Evolutionary conservation across 768 basidiomycete genomes (phyloP).

Genomic region (Boletus pseudopeckii): DNA sequence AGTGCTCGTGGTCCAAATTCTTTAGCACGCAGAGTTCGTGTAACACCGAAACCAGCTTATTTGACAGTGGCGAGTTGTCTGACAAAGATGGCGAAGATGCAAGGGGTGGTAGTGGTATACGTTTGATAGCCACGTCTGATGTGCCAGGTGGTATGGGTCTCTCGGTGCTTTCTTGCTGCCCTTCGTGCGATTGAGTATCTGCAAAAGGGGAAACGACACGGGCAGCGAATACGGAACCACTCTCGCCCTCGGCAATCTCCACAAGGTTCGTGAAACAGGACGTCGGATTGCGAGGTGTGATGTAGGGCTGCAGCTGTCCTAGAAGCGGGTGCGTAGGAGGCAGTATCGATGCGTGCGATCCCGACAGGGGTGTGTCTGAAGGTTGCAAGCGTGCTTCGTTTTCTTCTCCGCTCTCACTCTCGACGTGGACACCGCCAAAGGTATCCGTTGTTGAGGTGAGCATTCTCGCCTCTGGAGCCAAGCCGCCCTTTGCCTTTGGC

Average conservation of each 20-base stretch:
- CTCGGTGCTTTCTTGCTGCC: constrained; percentile 10
- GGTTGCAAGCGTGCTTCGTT: not conserved
- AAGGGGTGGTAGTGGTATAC: constrained; percentile 52
- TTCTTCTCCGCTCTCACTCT: constrained; percentile 6
- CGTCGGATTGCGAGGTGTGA: constrained; percentile 63
- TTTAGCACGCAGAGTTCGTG: constrained; percentile 60
- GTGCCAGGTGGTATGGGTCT: constrained; percentile 23
- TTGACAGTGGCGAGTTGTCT: constrained; percentile 38
- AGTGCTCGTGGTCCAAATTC: constrained; percentile 54
- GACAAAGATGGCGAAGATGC: constrained; percentile 18
- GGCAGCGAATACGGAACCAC: constrained; percentile 62
- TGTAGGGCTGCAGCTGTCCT: constrained; percentile 54
- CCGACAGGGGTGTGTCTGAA: not conserved
- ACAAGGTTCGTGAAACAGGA: constrained; percentile 62
- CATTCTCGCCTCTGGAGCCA: constrained; percentile 26
- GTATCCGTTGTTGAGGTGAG: constrained; percentile 35
- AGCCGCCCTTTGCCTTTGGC: constrained; percentile 8
- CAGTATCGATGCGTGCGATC: not conserved
- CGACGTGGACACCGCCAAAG: constrained; percentile 34
- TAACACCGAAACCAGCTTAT: constrained; percentile 61
- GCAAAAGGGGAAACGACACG: constrained; percentile 24
- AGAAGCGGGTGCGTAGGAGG: constrained; percentile 24
- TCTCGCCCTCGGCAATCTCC: constrained; percentile 84
- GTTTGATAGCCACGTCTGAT: constrained; percentile 73
- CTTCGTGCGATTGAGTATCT: not conserved